Evolutionary conservation across 768 basidiomycete species (phyloP), one percentile per base, ranked within the genome.

Genomic region (Hemileccinum rubropunctum): DNA sequence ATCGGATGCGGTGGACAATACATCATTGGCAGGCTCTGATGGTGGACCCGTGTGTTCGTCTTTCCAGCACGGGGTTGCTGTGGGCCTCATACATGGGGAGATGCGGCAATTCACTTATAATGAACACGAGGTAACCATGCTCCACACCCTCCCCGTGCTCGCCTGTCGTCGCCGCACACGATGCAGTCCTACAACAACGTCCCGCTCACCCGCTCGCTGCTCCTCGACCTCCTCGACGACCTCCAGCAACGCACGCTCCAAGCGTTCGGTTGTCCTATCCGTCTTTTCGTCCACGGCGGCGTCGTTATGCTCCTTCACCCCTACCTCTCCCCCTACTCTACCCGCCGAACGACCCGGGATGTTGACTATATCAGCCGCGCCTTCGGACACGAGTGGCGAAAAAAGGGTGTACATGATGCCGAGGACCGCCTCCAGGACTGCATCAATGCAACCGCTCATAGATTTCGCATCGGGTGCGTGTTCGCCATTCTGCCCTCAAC

Each of bases 251-350:
- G 76, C 12, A 67, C 82, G 1, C 62, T 72, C 12, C 54, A 60
- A 1, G 65, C 64, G 6, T 86, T 87, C 58, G 71, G 73, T n/a
- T 62, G 62, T 30, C 76, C 74, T 32, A 73, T 88, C 4, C 76
- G 80, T 6, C 73, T 88, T 15, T 80, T 87, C 42, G 73, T 85
- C 0, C 86, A 88, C 50, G 86, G 86, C 18, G 86, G 86, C 1
- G 85, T 83, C 0, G 83, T 83, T 48, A 86, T 88, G 83, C 75
- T 88, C 20, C 73, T 88, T 1, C 84, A 88, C 40, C 73, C 73
- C 0, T 61, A 66, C 1, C 67, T 68, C 58, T 73, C 61, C 45
- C 60, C 47, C 47, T 71, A 71, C 47, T 71, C 68, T 23, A 70
- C 71, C 15, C 73, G 82, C 41, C 73, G 71, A 12, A 76, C 73